Conservation (phyloP, 352 stramenopile species). For the Ophiocytium majus region DNA sequence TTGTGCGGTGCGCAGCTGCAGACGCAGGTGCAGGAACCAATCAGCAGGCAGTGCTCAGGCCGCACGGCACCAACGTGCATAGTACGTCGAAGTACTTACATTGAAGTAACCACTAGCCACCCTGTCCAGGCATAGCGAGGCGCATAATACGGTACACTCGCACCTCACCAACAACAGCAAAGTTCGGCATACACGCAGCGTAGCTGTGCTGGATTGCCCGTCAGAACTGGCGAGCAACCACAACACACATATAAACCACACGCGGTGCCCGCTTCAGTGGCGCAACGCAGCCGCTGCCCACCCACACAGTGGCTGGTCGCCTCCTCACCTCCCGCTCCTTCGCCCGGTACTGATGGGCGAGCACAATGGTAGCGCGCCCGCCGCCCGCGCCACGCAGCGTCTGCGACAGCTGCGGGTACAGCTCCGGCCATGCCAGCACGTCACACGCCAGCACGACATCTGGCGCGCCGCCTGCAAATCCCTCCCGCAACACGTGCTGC, state of each 20-base stretch:
- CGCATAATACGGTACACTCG: too few species aligned
- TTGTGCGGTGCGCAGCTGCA: not conserved
- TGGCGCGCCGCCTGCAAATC: not conserved
- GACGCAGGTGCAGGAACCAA: not conserved
- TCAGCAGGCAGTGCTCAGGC: not conserved
- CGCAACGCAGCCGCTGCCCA: too few species aligned
- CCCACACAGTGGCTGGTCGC: not conserved
- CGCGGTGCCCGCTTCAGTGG: too few species aligned
- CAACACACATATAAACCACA: not conserved
- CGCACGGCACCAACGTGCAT: not conserved
- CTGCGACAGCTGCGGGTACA: not conserved
- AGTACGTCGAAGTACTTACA: not conserved
- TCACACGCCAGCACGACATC: constrained; percentile 15
- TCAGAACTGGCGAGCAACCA: not conserved
- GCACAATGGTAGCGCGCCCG: not conserved
- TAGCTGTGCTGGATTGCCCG: not conserved
- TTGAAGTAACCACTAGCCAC: not conserved
- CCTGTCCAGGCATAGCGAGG: too few species aligned
- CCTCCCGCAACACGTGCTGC: not conserved
- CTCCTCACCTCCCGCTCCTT: constrained; percentile 17
- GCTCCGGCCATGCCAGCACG: constrained; percentile 24
- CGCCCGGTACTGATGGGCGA: constrained; percentile 6
- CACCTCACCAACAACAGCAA: not conserved
- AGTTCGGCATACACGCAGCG: not conserved
- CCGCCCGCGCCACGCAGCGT: not conserved